Evolutionary conservation across 2,329 filamentous ascomycete species (phyloP), one percentile per base, ranked within the genome.

Genomic region (Chaetomiaceae sp.): DNA sequence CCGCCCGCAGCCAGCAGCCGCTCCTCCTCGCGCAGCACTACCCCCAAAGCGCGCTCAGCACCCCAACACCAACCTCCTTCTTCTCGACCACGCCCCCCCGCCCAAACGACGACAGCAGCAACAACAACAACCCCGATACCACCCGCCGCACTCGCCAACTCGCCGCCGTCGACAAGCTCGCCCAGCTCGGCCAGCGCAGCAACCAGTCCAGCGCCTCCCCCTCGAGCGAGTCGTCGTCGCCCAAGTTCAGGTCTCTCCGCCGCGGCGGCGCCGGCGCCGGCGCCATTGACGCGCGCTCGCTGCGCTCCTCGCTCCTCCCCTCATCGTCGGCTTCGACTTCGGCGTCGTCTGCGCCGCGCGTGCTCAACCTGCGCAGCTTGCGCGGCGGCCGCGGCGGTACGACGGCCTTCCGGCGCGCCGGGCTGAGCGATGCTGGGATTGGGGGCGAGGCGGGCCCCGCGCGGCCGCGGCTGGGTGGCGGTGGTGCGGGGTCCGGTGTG

Each of bases 281-380:
- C 20, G 15, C 18, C n/a, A n/a, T 54, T 33, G 51, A 55, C 36
- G 43, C 49, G 20, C 49, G 51, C 50, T 36, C 44, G 8, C 41
- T 48, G 42, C 44, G 41, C 34, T 33, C 35, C 19, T 34, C 42
- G 22, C 41, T 42, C n/a, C 27, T 19, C 32, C 0, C 22, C 22
- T 24, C 22, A 6, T 15, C 34, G 7, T 12, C 37, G 18, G n/a
- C 15, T 7, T 29, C 34, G 11, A n/a, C 40, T 6, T 11, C 33
- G 26, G 5, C 22, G 12, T 32, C 29, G 12, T 20, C 44, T 12
- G 47, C 38, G 10, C 47, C 52, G 42, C 57, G 53, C 33, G 51
- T 63, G 22, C 57, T 63, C 53, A 62, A 58, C 48, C 15, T 64
- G 12, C 58, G 59, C 44, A 62, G 56, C 42, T 38, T 60, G 27